phyloP scores from a whole-genome alignment of 2,329 filamentous ascomycete species.

The Diaporthe ampelina region DNA sequence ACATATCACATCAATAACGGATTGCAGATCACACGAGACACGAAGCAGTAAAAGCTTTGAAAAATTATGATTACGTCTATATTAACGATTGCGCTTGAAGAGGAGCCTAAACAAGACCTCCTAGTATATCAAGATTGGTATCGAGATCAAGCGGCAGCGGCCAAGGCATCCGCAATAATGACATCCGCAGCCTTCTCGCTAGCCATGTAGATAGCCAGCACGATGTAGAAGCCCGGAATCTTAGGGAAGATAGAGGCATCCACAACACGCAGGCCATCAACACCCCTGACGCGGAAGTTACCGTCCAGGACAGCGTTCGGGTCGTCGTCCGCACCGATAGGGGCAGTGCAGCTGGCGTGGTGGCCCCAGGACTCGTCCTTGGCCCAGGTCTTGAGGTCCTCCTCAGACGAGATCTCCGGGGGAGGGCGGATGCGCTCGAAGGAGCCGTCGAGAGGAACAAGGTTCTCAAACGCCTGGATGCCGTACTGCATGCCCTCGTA shows the following conservation, averaged over 20 bases:
- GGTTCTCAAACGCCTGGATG: conserved; percentile 30
- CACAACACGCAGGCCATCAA: conserved; percentile 28
- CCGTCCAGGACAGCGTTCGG: conserved; percentile 3
- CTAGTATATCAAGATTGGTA: too few species aligned
- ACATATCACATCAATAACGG: not conserved
- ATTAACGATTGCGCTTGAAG: too few species aligned
- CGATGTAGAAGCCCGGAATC: conserved; percentile 31
- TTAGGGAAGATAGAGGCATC: conserved; percentile 30
- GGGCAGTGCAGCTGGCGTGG: conserved; percentile 30
- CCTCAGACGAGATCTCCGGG: not conserved
- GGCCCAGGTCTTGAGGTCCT: conserved; percentile 20
- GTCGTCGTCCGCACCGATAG: conserved; percentile 19
- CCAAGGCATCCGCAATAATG: conserved; percentile 24
- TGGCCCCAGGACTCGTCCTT: conserved; percentile 27
- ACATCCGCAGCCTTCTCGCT: conserved; percentile 33
- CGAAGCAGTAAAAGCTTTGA: not conserved
- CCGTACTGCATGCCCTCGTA: conserved; percentile 36
- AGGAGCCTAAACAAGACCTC: too few species aligned
- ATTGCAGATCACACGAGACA: not conserved
- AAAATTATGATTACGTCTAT: conserved; percentile 6
- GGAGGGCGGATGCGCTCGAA: conserved; percentile 6
- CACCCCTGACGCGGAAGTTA: conserved; percentile 19
- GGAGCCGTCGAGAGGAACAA: conserved; percentile 22
- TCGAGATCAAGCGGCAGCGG: not conserved
- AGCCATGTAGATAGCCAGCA: conserved; percentile 27